phyloP scores from a whole-genome alignment of 352 stramenopile genomes.

The Phytopythium kandeliae region DNA sequence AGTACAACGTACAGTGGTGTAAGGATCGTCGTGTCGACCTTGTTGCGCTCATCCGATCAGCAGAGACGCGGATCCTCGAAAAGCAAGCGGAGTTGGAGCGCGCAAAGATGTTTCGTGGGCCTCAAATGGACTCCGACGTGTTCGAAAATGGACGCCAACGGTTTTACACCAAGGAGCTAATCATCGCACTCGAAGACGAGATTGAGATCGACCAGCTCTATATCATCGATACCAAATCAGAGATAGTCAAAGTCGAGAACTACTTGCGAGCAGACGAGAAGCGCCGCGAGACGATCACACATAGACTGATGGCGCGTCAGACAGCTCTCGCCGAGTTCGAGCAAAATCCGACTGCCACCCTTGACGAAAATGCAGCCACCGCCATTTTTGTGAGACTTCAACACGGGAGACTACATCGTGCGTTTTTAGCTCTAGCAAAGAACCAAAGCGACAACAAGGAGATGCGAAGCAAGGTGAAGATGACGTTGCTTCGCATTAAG shows the following conservation, averaged over 20 bases:
- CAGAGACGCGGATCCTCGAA: slow-evolving; percentile 64
- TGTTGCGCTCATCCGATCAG: slow-evolving; percentile 57
- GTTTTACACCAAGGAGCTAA: slow-evolving; percentile 74
- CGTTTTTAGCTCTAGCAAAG: slow-evolving; percentile 42
- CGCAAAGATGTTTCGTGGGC: slow-evolving; percentile 53
- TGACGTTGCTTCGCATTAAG: slow-evolving; percentile 19
- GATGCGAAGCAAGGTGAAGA: slow-evolving; percentile 32
- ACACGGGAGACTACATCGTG: slow-evolving; percentile 33
- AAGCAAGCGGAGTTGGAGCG: slow-evolving; percentile 77
- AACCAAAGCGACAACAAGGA: slow-evolving; percentile 30
- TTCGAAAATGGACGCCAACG: slow-evolving; percentile 63
- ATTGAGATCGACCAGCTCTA: slow-evolving; percentile 84
- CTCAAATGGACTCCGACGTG: slow-evolving; percentile 78
- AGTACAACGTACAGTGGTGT: slow-evolving; percentile 81
- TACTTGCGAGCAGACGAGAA: slow-evolving; percentile 59
- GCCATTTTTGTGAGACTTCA: slow-evolving; percentile 32
- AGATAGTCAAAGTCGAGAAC: slow-evolving; percentile 68
- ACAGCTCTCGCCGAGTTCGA: slow-evolving; percentile 47
- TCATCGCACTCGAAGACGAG: slow-evolving; percentile 71
- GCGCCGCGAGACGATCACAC: slow-evolving; percentile 19
- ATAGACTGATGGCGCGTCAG: slow-evolving; percentile 33
- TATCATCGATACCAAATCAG: slow-evolving; percentile 70
- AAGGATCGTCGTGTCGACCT: slow-evolving; percentile 62
- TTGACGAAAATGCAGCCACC: slow-evolving; percentile 6
- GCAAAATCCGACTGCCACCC: slow-evolving; percentile 16